Base-by-base conservation (phyloP, 306 rosid genomes). In the Vigna reflexopilosa region DNA sequence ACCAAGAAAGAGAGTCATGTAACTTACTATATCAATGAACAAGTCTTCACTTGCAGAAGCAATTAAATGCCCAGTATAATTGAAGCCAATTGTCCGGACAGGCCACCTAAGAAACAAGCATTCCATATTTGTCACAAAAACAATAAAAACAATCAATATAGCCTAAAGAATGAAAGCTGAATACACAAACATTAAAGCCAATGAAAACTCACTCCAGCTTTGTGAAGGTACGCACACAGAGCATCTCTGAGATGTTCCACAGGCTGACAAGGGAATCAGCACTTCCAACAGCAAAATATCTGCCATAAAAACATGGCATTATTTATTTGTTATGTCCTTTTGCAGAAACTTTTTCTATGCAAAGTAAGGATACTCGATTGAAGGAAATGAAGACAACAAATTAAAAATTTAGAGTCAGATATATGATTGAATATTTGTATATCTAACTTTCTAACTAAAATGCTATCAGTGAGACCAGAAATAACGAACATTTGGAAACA, bases 251-350 rank as follows among this genome's bases (percentile, higher is more conserved):
- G 86, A 95, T 91, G 81, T 88, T 91, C 98, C 98, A 95, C 74
- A 95, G 82, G 83, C 98, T 95, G 79, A 95, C 98, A 76, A 91
- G 87, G 70, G 98, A 95, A 89, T 95, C 98, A 7, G 97, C 98
- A 87, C 98, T 94, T 82, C 98, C 98, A 71, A 94, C 97, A 5
- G 98, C 97, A 71, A 92, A 94, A 78, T 90, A 88, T 80, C 98
- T 94, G 90, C 64, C 49, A 61, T 64, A 38, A 11, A 17, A 70
- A 38, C 36, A 77, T 55, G 56, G 70, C 70, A 72, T 45, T 47
- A 76, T 22, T 19, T 8, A 50, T 71, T 75, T 55, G 69, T 57
- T 32, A 74, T 36, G 52, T 71, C 7, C 72, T 76, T 42, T 24
- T 20, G 28, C 17, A 59, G 66, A 38, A 19, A 77, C 50, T 44